Evolutionary conservation across 257 asterid species (phyloP), one percentile per base, ranked within the genome.

Genomic region (Solanum gracilifrons): DNA sequence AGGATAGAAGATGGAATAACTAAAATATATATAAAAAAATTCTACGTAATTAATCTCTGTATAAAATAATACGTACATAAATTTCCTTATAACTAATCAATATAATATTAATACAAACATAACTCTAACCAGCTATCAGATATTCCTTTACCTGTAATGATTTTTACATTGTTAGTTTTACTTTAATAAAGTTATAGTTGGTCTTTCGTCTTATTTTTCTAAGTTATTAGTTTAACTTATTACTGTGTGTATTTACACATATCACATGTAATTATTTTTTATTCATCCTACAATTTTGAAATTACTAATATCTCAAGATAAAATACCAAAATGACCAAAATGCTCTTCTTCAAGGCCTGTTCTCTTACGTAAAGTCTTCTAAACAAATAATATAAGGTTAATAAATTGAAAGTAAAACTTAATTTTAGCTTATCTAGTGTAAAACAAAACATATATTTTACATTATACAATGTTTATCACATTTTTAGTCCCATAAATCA

Each of bases 41-140:
- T 0, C 0, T 51, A 18, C 1, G 0, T 18, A 51, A 51, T 6
- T 18, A 2, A 51, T 51, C 1, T 51, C 4, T 51, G 10, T 18
- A 51, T 51, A 51, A 51, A 18, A 51, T 51, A 18, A 0, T 18
- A 51, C 1, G 9, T 51, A 51, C 2, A 51, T 2, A 18, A 51
- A 51, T 51, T 51, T 51, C 0, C 10, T 51, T 18, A 18, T 6
- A 2, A 51, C 23, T 3, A 51, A 18, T 51, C 1, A 16, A 51
- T 16, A 51, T 51, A 7, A 16, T 51, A 51, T 51, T 51, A 51
- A 51, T 51, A 51, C 23, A 51, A 6, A 51, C 4, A 51, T 51
- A 51, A 51, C 10, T 51, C 23, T 51, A 18, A 51, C 2, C 23
- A 6, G 1, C 62, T 6, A 51, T 51, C 9, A 51, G 1, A 51